A percentile compares a stretch with the other conserved stretches of the same genome.
phyloP scores from a whole-genome alignment of 768 basidiomycete species.

The Baorangia bicolor region DNA sequence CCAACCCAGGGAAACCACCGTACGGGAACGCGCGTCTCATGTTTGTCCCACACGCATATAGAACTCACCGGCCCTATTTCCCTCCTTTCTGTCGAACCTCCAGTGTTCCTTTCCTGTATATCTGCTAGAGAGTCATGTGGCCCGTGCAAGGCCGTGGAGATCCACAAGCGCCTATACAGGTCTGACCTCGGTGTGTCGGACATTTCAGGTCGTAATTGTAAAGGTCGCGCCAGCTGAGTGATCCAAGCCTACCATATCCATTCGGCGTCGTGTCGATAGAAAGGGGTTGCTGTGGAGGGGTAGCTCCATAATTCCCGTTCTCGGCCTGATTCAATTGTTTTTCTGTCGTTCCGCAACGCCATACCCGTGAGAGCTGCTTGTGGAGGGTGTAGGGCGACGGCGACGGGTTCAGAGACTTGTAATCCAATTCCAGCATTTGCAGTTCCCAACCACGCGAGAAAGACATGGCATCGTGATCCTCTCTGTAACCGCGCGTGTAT shows the following conservation, averaged over 20 bases:
- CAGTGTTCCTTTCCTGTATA: conserved; percentile 1
- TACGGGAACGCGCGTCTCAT: conserved; percentile 8
- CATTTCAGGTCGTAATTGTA: background rate
- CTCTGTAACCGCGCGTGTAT: background rate
- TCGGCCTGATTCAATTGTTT: background rate
- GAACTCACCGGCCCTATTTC: background rate
- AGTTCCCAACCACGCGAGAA: conserved; percentile 4
- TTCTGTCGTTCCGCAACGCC: background rate
- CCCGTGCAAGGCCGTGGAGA: conserved; percentile 5
- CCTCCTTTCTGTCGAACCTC: background rate
- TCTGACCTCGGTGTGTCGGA: conserved; percentile 9
- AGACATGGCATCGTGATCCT: conserved; percentile 11
- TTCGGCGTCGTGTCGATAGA: conserved; percentile 7
- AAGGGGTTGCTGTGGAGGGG: conserved; percentile 20
- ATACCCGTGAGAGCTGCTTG: conserved; percentile 5
- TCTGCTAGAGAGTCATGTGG: conserved; percentile 5
- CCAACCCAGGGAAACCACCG: conserved; percentile 3
- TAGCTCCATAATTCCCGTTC: conserved; percentile 19
- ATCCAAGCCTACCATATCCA: conserved; percentile 17
- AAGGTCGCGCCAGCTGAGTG: background rate
- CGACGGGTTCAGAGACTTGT: background rate
- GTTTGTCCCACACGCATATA: background rate
- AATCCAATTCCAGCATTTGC: background rate
- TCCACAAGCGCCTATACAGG: background rate
- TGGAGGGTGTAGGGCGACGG: conserved; percentile 22